Percentiles rank a stretch among this genome's conserved stretches.
Evolutionary conservation across 2,329 filamentous ascomycete genomes (phyloP).

Genomic region (Trichophaea hybrida): DNA sequence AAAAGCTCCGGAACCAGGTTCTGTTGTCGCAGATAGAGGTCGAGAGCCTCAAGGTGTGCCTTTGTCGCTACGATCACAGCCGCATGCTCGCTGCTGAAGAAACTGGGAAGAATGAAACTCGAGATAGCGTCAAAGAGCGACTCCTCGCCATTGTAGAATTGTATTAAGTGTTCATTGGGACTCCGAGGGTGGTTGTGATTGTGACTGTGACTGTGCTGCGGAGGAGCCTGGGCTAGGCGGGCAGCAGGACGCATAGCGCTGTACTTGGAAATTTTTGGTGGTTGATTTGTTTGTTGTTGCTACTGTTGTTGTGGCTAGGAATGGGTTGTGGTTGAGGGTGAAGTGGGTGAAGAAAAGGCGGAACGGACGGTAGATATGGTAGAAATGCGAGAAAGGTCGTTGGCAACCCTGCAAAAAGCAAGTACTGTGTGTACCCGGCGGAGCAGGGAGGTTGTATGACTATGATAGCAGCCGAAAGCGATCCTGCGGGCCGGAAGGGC

Average conservation of each 20-base stretch:
- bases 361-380: not conserved
- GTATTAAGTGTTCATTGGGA: constrained; percentile 34
- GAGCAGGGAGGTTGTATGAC: too few relatives aligned
- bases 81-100: constrained; percentile 22
- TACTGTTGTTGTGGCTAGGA: not conserved
- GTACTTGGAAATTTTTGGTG: not conserved
- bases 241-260: not conserved
- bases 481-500: too few relatives aligned
- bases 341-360: not conserved
- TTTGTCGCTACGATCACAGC: constrained; percentile 22
- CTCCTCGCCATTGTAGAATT: constrained; percentile 22
- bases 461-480: too few relatives aligned
- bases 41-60: constrained; percentile 20
- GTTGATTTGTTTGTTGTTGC: not conserved
- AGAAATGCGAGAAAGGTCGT: not conserved
- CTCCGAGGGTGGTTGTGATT: constrained; percentile 31
- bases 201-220: constrained; percentile 6
- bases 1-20: constrained; percentile 22
- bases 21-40: constrained; percentile 20
- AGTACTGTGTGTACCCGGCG: too few relatives aligned
- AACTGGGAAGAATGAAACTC: constrained; percentile 22
- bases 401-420: not conserved
- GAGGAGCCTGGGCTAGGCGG: not conserved
- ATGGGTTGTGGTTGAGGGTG: not conserved
- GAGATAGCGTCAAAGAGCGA: constrained; percentile 21